Evolutionary conservation across 2,329 filamentous ascomycete species (phyloP), one percentile per base, ranked within the genome.

Genomic region (Penicillium sp.): DNA sequence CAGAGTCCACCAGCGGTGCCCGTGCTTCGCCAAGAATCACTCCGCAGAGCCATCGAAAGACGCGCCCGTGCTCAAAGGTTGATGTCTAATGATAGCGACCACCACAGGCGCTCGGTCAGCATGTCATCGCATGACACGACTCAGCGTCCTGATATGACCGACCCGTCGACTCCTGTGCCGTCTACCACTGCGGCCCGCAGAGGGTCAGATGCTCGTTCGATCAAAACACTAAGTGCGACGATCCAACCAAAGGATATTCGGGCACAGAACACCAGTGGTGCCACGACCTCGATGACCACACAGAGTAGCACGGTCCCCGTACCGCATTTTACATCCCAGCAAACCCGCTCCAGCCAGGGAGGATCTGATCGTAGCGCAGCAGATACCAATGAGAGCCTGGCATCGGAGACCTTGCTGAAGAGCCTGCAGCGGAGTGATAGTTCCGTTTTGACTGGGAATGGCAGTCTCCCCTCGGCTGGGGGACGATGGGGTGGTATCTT

Each of bases 401-500:
- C 83, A n/a, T 85, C 83, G 8, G 78, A 81, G 47, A 86, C 82
- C 58, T 67, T 87, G 28, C 77, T 84, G 61, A 79, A 82, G 55
- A 84, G 79, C 34, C 69, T 87, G 51, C 79, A 82, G 54, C 77
- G 83, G 67, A 83, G 81, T 57, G 79, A 83, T 58, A 85, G 79
- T 55, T 82, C 80, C 7, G 75, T 78, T 41, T 69, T 74, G 11
- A 80, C 78, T 60, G 76, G 76, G 51, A 73, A 77, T 50, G 81
- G 78, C 58, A 81, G 77, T 54, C 76, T 81, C 22, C 80, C 81
- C 20, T 77, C 78, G 35, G 74, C 77, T 4, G 69, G 71, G 52
- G 83, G 81, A 57, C 80, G 81, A 37, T 86, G 84, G 84, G 82
- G 83, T 20, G 83, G 80, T 37, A 73, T 86, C 49, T 81, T 85